These are phyloP conservation scores for Trametes elegans DNA, from an alignment of 768 basidiomycete genomes.

Conservation along the genomic window DNA sequence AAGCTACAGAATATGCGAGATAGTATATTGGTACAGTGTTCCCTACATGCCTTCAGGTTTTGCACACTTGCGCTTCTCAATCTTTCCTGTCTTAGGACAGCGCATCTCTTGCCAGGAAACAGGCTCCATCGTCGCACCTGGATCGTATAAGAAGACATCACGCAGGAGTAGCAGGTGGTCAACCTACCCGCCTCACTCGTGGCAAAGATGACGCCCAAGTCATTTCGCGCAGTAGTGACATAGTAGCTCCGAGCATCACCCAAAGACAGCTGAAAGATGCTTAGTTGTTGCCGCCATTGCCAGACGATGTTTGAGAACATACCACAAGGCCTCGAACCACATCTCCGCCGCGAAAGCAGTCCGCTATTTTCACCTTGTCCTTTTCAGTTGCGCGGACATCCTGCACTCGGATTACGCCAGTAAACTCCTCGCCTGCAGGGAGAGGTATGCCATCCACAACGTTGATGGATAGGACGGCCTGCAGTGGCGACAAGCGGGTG, in stretches of 20 bases:
- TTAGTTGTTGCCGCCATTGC: not conserved
- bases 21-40: not conserved
- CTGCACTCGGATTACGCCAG: conserved; percentile 82
- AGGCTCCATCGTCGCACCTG: conserved; percentile 81
- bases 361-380: conserved; percentile 83
- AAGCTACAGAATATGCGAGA: not conserved
- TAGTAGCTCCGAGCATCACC: conserved; percentile 93
- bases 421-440: conserved; percentile 83
- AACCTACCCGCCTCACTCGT: conserved; percentile 78
- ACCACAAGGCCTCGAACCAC: conserved; percentile 87
- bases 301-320: conserved; percentile 30
- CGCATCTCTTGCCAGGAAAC: conserved; percentile 92
- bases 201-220: conserved; percentile 89
- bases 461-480: conserved; percentile 80
- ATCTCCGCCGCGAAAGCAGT: conserved; percentile 91
- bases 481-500: conserved; percentile 77
- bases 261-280: conserved; percentile 67
- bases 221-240: conserved; percentile 86
- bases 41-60: conserved; percentile 67
- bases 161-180: too few species aligned
- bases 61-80: conserved; percentile 84
- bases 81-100: conserved; percentile 74
- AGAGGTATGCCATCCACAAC: conserved; percentile 86
- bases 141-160: not conserved
- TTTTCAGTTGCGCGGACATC: conserved; percentile 91